Evolutionary conservation across 179 eudicot species (phyloP).

Genomic region (Silene vulgaris): DNA sequence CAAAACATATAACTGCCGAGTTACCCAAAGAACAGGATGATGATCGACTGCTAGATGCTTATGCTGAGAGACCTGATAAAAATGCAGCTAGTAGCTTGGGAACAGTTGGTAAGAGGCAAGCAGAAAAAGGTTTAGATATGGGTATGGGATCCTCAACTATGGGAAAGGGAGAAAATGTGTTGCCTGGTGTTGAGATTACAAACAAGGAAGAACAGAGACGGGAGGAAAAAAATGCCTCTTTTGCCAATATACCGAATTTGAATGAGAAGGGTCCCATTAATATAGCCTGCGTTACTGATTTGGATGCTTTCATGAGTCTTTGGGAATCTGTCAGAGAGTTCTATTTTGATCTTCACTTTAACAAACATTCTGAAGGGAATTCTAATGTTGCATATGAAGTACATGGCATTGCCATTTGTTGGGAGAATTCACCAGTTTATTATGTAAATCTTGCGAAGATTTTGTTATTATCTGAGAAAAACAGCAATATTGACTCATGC

Average conservation of each 20-base stretch:
- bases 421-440: conserved; percentile 84
- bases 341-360: conserved; percentile 79
- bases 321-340: conserved; percentile 68
- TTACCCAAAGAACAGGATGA: conserved; percentile 23
- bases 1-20: conserved; percentile 27
- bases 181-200: conserved; percentile 23
- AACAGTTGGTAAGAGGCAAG: conserved; percentile 26
- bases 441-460: conserved; percentile 82
- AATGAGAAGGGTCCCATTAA: conserved; percentile 63
- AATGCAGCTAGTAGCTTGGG: conserved; percentile 23
- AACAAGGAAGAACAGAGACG: conserved; percentile 22
- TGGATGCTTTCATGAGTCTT: conserved; percentile 66
- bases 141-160: conserved; percentile 23
- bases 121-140: conserved; percentile 22
- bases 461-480: conserved; percentile 42
- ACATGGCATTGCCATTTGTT: conserved; percentile 82
- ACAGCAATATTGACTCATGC: conserved; percentile 22
- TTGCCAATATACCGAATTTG: conserved; percentile 28
- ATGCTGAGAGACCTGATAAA: conserved; percentile 33
- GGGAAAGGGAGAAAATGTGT: conserved; percentile 25
- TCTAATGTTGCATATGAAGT: conserved; percentile 57
- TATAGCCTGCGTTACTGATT: conserved; percentile 49
- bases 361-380: conserved; percentile 56
- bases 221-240: conserved; percentile 28
- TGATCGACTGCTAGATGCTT: conserved; percentile 27